A percentile compares a stretch with the other conserved stretches of the same genome.
Conservation (phyloP, 2,329 filamentous ascomycete genomes). For the Clarireedia monteithiana region DNA sequence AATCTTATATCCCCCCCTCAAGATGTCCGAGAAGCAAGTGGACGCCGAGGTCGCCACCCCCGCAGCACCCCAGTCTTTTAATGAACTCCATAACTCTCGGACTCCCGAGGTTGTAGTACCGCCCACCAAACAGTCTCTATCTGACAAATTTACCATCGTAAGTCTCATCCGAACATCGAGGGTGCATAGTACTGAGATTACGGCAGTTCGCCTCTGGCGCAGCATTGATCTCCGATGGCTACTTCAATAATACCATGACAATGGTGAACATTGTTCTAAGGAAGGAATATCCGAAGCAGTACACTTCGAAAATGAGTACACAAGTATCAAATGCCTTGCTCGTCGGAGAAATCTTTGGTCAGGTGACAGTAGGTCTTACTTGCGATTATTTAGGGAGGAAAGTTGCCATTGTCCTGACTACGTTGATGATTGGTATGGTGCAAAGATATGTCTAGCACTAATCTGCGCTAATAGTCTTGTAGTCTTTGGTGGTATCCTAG, state of each 20-base stretch:
- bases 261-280: slow-evolving; percentile 30
- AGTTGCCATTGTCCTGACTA: slow-evolving; percentile 38
- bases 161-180: background rate
- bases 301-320: slow-evolving; percentile 29
- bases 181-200: background rate
- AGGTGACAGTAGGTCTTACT: slow-evolving; percentile 34
- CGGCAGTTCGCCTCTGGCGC: slow-evolving; percentile 24
- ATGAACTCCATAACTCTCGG: background rate
- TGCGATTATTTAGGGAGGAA: slow-evolving; percentile 40
- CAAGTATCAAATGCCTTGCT: slow-evolving; percentile 34
- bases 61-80: background rate
- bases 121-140: slow-evolving; percentile 21
- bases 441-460: background rate
- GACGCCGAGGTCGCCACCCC: background rate
- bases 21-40: background rate
- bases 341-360: slow-evolving; percentile 36
- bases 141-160: slow-evolving; percentile 26
- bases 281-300: slow-evolving; percentile 21
- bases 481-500: slow-evolving; percentile 37
- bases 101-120: slow-evolving; percentile 11
- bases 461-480: slow-evolving; percentile 24
- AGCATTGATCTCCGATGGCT: slow-evolving; percentile 30
- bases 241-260: slow-evolving; percentile 31
- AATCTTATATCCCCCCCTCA: background rate
- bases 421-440: slow-evolving; percentile 32